phyloP scores from a whole-genome alignment of 1,139 yeast species.

The Pneumocystis canis region DNA sequence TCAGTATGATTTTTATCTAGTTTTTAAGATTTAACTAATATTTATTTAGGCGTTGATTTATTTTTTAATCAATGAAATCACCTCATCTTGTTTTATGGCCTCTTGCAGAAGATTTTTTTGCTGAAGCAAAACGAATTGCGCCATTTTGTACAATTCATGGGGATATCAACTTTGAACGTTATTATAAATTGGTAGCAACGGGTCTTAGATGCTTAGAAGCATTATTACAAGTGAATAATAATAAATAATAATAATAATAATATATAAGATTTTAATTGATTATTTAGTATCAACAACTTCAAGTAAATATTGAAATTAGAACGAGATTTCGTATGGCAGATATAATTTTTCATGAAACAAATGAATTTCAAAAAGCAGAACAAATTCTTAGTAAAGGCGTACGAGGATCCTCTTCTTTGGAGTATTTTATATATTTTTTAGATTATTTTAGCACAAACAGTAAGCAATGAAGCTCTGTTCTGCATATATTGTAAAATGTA shows the following conservation, averaged over 20 bases:
- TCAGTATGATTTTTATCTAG: no score
- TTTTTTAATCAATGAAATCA: not conserved
- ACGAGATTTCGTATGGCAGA: not conserved
- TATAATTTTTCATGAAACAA: not conserved
- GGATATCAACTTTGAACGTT: not conserved
- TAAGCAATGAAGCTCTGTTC: not conserved
- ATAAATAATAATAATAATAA: no score
- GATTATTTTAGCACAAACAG: not conserved
- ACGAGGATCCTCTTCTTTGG: not conserved
- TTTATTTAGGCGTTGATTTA: no score
- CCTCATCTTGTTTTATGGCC: not conserved
- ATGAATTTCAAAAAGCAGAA: not conserved
- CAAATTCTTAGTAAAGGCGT: not conserved
- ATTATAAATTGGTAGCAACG: not conserved
- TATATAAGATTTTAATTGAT: not conserved
- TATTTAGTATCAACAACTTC: not conserved
- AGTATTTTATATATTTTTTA: not conserved
- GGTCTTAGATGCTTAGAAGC: not conserved
- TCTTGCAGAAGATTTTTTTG: not conserved
- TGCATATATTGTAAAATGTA: not conserved
- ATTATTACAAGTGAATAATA: not conserved
- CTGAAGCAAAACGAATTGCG: not conserved
- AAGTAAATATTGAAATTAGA: not conserved
- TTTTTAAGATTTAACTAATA: no score
- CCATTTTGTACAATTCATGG: not conserved